Conservation (phyloP, 2,329 filamentous ascomycete genomes). For the Xylaria polymorpha region DNA sequence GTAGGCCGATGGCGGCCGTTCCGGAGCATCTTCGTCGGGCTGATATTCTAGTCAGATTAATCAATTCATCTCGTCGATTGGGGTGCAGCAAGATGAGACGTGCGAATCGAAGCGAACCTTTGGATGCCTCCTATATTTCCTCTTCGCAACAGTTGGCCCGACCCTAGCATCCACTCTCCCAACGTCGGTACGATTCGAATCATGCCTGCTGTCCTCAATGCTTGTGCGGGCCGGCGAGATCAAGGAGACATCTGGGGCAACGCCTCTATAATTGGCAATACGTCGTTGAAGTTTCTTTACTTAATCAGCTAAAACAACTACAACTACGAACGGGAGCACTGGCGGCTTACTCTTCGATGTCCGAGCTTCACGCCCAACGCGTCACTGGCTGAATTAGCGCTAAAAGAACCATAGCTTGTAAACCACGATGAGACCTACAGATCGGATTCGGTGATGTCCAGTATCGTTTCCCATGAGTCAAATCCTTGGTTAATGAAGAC, state of each 20-base stretch:
- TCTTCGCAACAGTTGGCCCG: slow-evolving; percentile 64
- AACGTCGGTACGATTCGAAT: slow-evolving; percentile 63
- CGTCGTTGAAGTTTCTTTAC: slow-evolving; percentile 81
- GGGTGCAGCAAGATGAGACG: not conserved
- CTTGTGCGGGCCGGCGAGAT: slow-evolving; percentile 61
- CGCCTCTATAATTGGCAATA: slow-evolving; percentile 78
- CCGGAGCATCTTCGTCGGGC: slow-evolving; percentile 83
- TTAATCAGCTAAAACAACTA: slow-evolving; percentile 17
- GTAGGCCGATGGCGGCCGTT: slow-evolving; percentile 83
- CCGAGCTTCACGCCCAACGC: slow-evolving; percentile 81
- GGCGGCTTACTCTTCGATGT: slow-evolving; percentile 75
- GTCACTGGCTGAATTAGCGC: slow-evolving; percentile 62
- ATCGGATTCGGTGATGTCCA: slow-evolving; percentile 87
- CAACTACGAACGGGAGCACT: not conserved
- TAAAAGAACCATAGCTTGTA: slow-evolving; percentile 2
- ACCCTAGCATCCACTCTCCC: slow-evolving; percentile 58
- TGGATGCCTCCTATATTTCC: slow-evolving; percentile 82
- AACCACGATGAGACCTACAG: slow-evolving; percentile 65
- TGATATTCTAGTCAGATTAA: slow-evolving; percentile 50
- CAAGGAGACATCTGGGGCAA: slow-evolving; percentile 66
- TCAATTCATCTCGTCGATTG: not conserved
- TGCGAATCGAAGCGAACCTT: slow-evolving; percentile 64
- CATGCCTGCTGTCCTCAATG: slow-evolving; percentile 66
- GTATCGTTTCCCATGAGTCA: slow-evolving; percentile 84
- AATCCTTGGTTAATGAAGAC: slow-evolving; percentile 82